Conservation (phyloP, 306 rosid genomes). For the Castanea crenata region DNA sequence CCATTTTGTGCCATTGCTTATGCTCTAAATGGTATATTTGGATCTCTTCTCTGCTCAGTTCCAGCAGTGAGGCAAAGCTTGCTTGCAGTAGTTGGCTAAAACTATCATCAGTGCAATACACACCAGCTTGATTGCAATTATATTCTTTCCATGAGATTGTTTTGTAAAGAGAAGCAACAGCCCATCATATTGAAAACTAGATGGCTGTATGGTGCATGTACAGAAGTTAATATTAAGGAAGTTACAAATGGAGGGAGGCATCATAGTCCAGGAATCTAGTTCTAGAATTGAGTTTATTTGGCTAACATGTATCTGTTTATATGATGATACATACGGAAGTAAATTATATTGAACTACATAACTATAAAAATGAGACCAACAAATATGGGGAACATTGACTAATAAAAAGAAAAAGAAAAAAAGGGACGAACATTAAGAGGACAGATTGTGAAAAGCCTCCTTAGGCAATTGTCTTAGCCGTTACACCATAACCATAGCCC, state of each 20-base stretch:
- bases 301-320: neutral
- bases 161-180: neutral
- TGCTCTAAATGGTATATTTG: slow-evolving; percentile 88
- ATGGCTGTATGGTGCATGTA: neutral
- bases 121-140: neutral
- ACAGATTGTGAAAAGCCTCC: too few relatives aligned
- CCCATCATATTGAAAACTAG: neutral
- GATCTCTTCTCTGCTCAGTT: slow-evolving; percentile 81
- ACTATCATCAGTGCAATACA: neutral
- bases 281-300: neutral
- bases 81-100: slow-evolving; percentile 70
- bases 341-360: too few relatives aligned
- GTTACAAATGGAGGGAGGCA: neutral
- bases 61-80: slow-evolving; percentile 78
- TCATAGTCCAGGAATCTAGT: neutral
- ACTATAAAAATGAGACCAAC: too few relatives aligned
- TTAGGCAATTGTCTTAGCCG: too few relatives aligned
- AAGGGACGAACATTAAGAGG: too few relatives aligned
- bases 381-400: too few relatives aligned
- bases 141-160: neutral
- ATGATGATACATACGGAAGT: neutral
- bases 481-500: too few relatives aligned
- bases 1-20: slow-evolving; percentile 97
- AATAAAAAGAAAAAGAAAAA: too few relatives aligned
- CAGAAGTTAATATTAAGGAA: neutral